Evolutionary conservation across 805 yeast genomes (phyloP), one percentile per base, ranked within the genome.

Genomic region (Metschnikowia rubicola): DNA sequence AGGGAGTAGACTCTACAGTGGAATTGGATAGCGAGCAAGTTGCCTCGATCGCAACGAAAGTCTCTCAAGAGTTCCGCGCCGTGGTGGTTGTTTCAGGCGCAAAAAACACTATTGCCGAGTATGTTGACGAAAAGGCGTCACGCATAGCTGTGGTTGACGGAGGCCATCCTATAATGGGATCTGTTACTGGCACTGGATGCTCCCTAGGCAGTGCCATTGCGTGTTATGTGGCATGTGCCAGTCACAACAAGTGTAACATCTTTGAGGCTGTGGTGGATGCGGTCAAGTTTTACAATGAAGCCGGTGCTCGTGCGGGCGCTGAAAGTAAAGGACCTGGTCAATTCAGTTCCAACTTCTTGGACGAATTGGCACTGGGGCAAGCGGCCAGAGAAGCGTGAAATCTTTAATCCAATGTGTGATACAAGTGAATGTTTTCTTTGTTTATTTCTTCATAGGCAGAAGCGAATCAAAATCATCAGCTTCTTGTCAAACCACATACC

Each of bases 171-270:
- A 54, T 81, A 13, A 82, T 88, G 85, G 83, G 84, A 0, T 61
- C 68, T 10, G 77, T 88, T 5, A 88, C 96, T 0, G 96, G 95
- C 0, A 72, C 90, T 2, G 96, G 96, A 0, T 89, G 96, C 52
- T 79, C 92, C 0, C 65, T 89, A 34, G 96, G 96, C 1, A 81
- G 90, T 38, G 75, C 80, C 0, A 79, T 88, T 44, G 83, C 86
- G 0, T 70, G 86, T 1, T 75, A 70, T 48, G 61, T 81, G 2
- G 77, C 80, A 2, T 56, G 64, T 44, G 65, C 72, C 0, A 34
- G 47, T 12, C 38, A 32, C 4, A 37, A 35, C 1, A 39, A 43
- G 2, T 51, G 55, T 34, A 56, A 68, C 44, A 57, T 74, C 0
- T 75, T 74, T 48, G 63, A 60, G 8, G 80, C 84, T 1, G 78